Conservation (phyloP, 73 alveolate genomes). For the Halteria grandinella region DNA sequence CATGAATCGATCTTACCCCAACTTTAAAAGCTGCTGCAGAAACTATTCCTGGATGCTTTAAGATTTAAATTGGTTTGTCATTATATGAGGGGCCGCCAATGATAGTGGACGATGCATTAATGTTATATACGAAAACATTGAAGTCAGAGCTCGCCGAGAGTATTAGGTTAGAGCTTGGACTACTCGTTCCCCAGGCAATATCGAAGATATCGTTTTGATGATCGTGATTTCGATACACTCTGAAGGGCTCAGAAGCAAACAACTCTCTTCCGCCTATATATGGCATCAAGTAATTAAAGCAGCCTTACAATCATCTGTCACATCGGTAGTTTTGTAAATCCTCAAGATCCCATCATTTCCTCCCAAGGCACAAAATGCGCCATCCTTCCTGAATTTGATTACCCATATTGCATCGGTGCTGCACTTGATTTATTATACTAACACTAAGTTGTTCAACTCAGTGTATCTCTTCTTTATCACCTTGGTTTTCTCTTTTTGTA, state of each 20-base stretch:
- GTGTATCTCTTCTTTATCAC: conserved; percentile 43
- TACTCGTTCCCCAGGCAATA: conserved; percentile 15
- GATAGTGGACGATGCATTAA: not conserved
- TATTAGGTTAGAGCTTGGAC: conserved; percentile 40
- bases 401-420: conserved; percentile 60
- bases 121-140: conserved; percentile 73
- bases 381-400: conserved; percentile 67
- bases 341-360: conserved; percentile 85
- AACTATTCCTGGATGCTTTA: conserved; percentile 81
- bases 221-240: not conserved
- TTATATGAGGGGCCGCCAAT: not conserved
- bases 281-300: no score
- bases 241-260: no score
- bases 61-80: conserved; percentile 65
- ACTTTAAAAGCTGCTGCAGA: conserved; percentile 78
- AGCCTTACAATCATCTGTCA: not conserved
- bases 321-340: conserved; percentile 67
- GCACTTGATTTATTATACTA: conserved; percentile 22
- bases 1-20: not conserved
- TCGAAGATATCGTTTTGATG: not conserved
- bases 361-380: conserved; percentile 79
- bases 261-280: no score
- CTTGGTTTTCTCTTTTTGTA: no score
- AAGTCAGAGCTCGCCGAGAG: conserved; percentile 81
- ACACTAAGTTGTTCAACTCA: conserved; percentile 32